phyloP scores from a whole-genome alignment of 352 stramenopile genomes.

The Phytophthora ramorum region DNA sequence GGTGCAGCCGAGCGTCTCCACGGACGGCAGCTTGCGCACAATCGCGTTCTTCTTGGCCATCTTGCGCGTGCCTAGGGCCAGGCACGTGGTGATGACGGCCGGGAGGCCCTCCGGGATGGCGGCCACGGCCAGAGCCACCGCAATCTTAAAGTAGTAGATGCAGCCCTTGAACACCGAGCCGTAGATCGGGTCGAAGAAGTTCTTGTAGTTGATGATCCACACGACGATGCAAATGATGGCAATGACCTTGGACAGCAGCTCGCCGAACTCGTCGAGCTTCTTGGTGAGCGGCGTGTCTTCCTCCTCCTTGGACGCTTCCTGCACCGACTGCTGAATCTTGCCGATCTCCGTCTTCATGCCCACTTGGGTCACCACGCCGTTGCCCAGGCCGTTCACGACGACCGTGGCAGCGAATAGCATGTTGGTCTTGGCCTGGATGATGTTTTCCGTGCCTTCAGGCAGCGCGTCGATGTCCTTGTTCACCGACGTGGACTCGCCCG shows the following conservation, averaged over 20 bases:
- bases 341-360: conserved; percentile 99
- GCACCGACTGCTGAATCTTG: conserved; percentile 95
- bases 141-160: conserved; percentile 99
- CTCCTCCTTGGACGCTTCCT: conserved; percentile 93
- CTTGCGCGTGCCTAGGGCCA: conserved; percentile 94
- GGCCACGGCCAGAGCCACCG: conserved; percentile 97
- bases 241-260: conserved; percentile 97
- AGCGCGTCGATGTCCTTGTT: conserved; percentile 92
- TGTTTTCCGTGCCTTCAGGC: conserved; percentile 66
- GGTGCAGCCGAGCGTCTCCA: conserved; percentile 98
- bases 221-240: conserved; percentile 97
- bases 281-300: conserved; percentile 97
- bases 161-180: conserved; percentile 94
- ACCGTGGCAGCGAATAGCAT: conserved; percentile 99
- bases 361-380: conserved; percentile 95
- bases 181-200: conserved; percentile 93
- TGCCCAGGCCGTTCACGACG: conserved; percentile 95
- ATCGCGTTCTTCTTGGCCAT: conserved; percentile 99
- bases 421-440: conserved; percentile 94
- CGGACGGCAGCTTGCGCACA: conserved; percentile 97
- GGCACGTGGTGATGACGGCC: conserved; percentile 98
- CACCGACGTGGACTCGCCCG: conserved; percentile 95
- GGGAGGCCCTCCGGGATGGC: conserved; percentile 99
- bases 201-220: conserved; percentile 98
- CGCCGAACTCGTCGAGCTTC: conserved; percentile 99